Evolutionary conservation across 2,329 filamentous ascomycete genomes (phyloP).

Genomic region (Ascochyta rabiei): DNA sequence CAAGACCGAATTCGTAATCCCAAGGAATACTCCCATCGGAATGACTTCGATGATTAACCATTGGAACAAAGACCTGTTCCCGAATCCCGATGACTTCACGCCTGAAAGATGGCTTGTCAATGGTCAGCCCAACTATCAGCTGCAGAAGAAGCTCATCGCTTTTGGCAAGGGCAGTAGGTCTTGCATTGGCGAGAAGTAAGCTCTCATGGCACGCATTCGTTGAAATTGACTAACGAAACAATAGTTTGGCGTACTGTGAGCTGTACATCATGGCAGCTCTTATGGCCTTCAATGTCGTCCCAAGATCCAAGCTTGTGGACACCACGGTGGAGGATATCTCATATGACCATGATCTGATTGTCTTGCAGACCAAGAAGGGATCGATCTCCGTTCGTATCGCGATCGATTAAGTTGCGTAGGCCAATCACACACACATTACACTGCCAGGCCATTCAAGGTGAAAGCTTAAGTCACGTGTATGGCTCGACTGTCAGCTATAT

Average conservation of each 20-base stretch:
- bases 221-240: background rate
- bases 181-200: conserved; percentile 42
- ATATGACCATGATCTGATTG: conserved; percentile 35
- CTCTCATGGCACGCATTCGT: background rate
- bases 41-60: conserved; percentile 43
- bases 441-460: background rate
- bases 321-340: conserved; percentile 31
- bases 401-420: conserved; percentile 20
- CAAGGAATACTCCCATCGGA: conserved; percentile 34
- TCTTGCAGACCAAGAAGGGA: conserved; percentile 33
- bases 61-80: conserved; percentile 42
- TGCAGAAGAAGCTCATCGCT: conserved; percentile 33
- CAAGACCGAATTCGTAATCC: conserved; percentile 31
- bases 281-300: conserved; percentile 28
- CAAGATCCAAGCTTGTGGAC: conserved; percentile 31
- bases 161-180: conserved; percentile 37
- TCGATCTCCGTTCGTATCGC: conserved; percentile 33
- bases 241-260: conserved; percentile 33
- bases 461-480: background rate
- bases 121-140: conserved; percentile 24
- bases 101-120: conserved; percentile 45
- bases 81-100: conserved; percentile 34
- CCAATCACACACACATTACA: background rate
- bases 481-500: background rate
- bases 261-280: conserved; percentile 33